Evolutionary conservation across 768 basidiomycete species (phyloP).

Genomic region (Hysterangium stoloniferum): DNA sequence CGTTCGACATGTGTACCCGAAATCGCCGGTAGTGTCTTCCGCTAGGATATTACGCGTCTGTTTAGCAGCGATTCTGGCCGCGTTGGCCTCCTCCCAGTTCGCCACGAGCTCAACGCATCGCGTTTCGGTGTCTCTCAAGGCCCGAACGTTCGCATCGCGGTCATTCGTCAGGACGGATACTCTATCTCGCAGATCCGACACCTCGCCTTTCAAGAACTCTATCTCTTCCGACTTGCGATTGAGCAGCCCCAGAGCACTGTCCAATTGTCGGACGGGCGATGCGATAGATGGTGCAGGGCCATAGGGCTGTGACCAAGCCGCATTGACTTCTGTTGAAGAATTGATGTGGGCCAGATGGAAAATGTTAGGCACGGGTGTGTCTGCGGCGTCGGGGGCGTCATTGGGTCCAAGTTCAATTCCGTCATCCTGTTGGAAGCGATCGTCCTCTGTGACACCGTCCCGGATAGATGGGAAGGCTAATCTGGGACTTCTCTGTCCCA

Average conservation of each 20-base stretch:
- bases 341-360: not conserved
- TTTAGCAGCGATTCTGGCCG: too few relatives aligned
- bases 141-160: too few relatives aligned
- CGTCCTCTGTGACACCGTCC: too few relatives aligned
- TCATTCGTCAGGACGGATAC: too few relatives aligned
- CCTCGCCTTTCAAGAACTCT: conserved; percentile 30
- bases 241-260: conserved; percentile 36
- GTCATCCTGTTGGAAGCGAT: not conserved
- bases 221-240: conserved; percentile 49
- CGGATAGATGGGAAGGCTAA: too few relatives aligned
- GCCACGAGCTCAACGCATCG: too few relatives aligned
- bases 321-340: not conserved
- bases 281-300: conserved; percentile 1
- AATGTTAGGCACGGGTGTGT: not conserved
- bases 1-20: not conserved
- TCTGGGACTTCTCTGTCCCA: too few relatives aligned
- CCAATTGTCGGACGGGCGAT: conserved; percentile 29
- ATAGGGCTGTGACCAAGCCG: not conserved
- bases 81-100: too few relatives aligned
- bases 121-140: too few relatives aligned
- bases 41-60: too few relatives aligned
- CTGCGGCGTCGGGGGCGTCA: conserved; percentile 1
- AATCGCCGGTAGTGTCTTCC: too few relatives aligned
- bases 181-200: too few relatives aligned
- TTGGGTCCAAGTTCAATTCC: conserved; percentile 2